Percentiles rank a stretch among this genome's conserved stretches.
Conservation (phyloP, 1,284 basidiomycete species). For the Leccinum olivaceoglutinosum region DNA sequence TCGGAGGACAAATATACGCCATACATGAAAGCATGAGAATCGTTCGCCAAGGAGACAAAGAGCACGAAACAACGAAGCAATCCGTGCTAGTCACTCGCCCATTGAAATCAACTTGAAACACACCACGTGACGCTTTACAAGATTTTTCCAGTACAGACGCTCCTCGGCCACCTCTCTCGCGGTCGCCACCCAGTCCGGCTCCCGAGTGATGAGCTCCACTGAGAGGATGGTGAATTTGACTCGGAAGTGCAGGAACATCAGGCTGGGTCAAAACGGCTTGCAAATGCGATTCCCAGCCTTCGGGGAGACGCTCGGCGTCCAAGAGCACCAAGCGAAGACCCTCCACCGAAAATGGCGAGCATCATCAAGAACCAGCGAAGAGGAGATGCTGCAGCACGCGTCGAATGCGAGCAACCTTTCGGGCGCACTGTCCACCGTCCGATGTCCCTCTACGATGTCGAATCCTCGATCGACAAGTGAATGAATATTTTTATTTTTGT, state of each 20-base stretch:
- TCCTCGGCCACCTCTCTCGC: neutral
- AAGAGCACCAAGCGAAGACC: constrained; percentile 52
- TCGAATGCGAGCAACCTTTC: constrained; percentile 60
- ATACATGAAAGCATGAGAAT: neutral
- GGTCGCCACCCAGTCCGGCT: constrained; percentile 22
- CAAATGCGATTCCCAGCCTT: constrained; percentile 66
- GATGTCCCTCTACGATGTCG: constrained; percentile 61
- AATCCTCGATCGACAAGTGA: constrained; percentile 69
- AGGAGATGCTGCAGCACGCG: constrained; percentile 56
- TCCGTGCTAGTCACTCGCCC: neutral
- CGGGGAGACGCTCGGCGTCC: constrained; percentile 58
- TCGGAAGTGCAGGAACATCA: too few relatives aligned
- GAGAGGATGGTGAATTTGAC: too few relatives aligned
- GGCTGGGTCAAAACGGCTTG: constrained; percentile 39
- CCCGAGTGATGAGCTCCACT: too few relatives aligned
- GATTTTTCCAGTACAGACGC: too few relatives aligned
- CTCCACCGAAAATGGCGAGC: constrained; percentile 56
- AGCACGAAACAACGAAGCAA: neutral
- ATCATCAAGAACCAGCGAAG: constrained; percentile 16
- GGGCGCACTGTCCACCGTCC: constrained; percentile 56
- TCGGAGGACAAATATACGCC: too few relatives aligned
- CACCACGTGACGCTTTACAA: neutral
- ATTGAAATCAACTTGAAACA: neutral
- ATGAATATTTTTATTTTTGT: constrained; percentile 10
- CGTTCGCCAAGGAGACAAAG: neutral